Evolutionary conservation across 768 basidiomycete species (phyloP).

Genomic region (Floccularia luteovirens): DNA sequence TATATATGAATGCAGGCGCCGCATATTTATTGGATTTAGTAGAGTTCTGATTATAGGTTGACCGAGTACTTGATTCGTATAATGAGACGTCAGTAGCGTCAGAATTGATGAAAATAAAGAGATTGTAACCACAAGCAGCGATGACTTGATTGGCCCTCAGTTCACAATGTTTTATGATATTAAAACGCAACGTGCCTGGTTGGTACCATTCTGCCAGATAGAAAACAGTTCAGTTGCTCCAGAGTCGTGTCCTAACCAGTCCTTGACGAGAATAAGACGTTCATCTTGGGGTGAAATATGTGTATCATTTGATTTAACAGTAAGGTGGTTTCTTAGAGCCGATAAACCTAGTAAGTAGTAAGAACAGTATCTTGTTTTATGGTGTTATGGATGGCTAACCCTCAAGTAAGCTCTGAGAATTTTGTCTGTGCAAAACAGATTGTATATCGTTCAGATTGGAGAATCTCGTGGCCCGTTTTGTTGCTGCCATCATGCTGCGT

Average conservation of each 20-base stretch:
- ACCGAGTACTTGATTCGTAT: constrained; percentile 58
- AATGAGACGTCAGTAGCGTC: constrained; percentile 57
- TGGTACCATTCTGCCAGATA: constrained; percentile 50
- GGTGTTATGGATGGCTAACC: background rate
- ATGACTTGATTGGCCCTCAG: constrained; percentile 36
- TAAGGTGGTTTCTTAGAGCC: constrained; percentile 57
- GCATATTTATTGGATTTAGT: constrained; percentile 46
- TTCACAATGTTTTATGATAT: too few species aligned
- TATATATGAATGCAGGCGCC: constrained; percentile 55
- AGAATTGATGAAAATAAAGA: constrained; percentile 56
- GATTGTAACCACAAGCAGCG: constrained; percentile 33
- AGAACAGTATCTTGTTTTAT: too few species aligned
- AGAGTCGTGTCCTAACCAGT: constrained; percentile 53
- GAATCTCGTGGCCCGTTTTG: background rate
- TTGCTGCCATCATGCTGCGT: too few species aligned
- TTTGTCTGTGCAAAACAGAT: background rate
- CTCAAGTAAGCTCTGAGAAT: background rate
- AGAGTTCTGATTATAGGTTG: constrained; percentile 54
- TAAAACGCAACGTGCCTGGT: constrained; percentile 44
- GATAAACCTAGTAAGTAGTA: too few species aligned
- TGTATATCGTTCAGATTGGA: background rate
- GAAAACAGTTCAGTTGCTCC: constrained; percentile 55
- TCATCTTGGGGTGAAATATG: constrained; percentile 46
- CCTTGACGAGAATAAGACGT: constrained; percentile 48
- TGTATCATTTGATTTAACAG: constrained; percentile 39